Evolutionary conservation across 768 basidiomycete genomes (phyloP).

Genomic region (Lactarius akahatsu): DNA sequence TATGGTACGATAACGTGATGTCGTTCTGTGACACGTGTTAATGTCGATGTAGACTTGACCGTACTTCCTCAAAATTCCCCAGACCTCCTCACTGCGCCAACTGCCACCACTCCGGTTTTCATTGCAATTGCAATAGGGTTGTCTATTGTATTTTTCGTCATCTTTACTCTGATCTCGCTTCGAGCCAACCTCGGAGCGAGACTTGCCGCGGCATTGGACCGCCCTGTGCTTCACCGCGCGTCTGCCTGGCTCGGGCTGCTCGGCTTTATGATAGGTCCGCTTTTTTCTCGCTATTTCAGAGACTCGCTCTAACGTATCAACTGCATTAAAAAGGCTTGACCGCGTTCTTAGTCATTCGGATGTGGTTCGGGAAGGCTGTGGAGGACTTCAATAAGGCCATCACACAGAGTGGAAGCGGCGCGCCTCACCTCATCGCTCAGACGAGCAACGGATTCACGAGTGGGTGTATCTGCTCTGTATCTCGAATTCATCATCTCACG

Average conservation of each 20-base stretch:
- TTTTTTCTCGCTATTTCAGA: background rate
- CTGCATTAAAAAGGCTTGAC: conserved; percentile 50
- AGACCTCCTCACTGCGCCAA: conserved; percentile 56
- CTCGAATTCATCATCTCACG: conserved; percentile 11
- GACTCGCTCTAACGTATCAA: background rate
- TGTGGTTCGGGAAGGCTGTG: conserved; percentile 80
- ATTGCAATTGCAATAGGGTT: conserved; percentile 60
- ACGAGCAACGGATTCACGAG: conserved; percentile 75
- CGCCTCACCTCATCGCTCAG: conserved; percentile 59
- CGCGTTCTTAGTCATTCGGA: conserved; percentile 67
- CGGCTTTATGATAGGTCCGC: conserved; percentile 71
- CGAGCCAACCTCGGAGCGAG: conserved; percentile 61
- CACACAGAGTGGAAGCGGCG: conserved; percentile 48
- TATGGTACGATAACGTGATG: conserved; percentile 51
- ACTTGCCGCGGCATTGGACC: conserved; percentile 50
- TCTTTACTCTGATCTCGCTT: conserved; percentile 64
- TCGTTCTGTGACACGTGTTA: conserved; percentile 7
- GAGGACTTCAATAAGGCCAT: conserved; percentile 74
- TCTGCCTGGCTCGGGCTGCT: conserved; percentile 76
- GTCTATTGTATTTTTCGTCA: conserved; percentile 60
- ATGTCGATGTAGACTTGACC: conserved; percentile 52
- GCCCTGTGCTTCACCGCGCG: conserved; percentile 53
- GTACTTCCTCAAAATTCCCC: conserved; percentile 59
- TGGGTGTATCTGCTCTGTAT: conserved; percentile 39
- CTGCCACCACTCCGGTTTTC: conserved; percentile 59